These are phyloP conservation scores for Dryadomyces quercivorus DNA, from an alignment of 2,329 filamentous ascomycete genomes.

Conservation along the genomic window DNA sequence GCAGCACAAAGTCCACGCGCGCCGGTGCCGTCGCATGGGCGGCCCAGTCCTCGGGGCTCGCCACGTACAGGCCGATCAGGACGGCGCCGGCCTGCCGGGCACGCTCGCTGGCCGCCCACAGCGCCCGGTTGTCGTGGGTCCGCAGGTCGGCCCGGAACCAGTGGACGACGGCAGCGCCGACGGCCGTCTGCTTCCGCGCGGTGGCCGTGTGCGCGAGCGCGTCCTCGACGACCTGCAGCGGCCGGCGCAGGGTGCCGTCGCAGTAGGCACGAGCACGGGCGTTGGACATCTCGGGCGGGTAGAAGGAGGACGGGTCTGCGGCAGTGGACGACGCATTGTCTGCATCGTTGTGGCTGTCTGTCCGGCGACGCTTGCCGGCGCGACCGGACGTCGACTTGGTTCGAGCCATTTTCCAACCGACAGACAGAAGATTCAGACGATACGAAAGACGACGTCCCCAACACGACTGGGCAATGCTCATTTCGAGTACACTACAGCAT, in stretches of 20 bases:
- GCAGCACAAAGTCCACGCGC: conserved; percentile 69
- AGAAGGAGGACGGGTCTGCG: conserved; percentile 25
- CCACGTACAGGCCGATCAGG: conserved; percentile 63
- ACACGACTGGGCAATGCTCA: too few relatives aligned
- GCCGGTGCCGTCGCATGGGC: conserved; percentile 64
- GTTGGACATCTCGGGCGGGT: conserved; percentile 78
- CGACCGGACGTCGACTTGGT: too few relatives aligned
- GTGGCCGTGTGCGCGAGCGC: conserved; percentile 49
- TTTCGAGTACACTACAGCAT: too few relatives aligned
- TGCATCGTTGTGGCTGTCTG: not conserved
- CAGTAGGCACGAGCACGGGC: conserved; percentile 64
- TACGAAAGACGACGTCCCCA: too few relatives aligned
- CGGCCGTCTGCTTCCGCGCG: conserved; percentile 36
- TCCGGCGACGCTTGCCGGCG: not conserved
- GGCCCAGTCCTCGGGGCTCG: conserved; percentile 74
- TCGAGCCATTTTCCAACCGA: not conserved
- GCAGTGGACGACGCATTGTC: not conserved
- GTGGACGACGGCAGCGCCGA: conserved; percentile 59
- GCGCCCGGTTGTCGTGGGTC: conserved; percentile 57
- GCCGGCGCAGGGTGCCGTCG: conserved; percentile 54
- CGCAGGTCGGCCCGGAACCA: conserved; percentile 86
- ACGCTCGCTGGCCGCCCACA: conserved; percentile 53
- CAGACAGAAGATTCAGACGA: too few relatives aligned
- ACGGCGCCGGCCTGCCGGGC: conserved; percentile 34
- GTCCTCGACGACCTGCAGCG: conserved; percentile 54